These are phyloP conservation scores for Solanum pimpinellifolium DNA, from an alignment of 257 asterid genomes.

Conservation along the genomic window DNA sequence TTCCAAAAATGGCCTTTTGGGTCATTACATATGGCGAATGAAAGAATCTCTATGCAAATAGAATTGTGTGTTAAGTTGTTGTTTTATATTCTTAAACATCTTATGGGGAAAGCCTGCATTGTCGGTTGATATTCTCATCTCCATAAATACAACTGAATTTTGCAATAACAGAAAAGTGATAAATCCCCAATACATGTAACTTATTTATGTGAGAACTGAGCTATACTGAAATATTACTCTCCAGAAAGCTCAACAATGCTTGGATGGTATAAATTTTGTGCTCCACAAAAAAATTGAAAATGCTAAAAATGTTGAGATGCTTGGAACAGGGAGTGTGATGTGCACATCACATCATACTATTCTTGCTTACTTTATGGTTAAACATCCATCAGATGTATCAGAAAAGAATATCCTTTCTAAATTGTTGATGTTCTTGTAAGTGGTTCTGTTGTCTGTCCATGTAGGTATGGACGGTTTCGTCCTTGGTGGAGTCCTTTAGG, in stretches of 20 bases:
- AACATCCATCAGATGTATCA: background rate
- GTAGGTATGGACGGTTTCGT: slow-evolving; percentile 86
- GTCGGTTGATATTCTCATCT: background rate
- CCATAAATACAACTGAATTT: background rate
- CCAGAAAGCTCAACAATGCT: background rate
- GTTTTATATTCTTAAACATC: background rate
- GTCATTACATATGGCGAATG: background rate
- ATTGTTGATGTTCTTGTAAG: background rate
- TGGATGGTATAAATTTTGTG: background rate
- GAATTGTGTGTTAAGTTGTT: background rate
- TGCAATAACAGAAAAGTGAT: background rate
- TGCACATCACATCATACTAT: background rate
- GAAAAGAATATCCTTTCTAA: background rate
- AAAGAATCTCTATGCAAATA: background rate
- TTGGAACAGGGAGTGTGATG: background rate
- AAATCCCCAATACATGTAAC: background rate
- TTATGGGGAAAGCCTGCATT: background rate
- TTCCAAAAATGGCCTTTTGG: background rate
- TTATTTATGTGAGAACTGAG: background rate
- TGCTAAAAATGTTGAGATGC: background rate
- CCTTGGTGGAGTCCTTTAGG: slow-evolving; percentile 88
- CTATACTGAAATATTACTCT: background rate
- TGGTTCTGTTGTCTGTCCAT: slow-evolving; percentile 8
- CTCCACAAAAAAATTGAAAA: background rate
- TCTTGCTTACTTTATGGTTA: background rate